Base-by-base conservation (phyloP, 1,284 basidiomycete genomes). In the Erythrobasidium hasegawianum region DNA sequence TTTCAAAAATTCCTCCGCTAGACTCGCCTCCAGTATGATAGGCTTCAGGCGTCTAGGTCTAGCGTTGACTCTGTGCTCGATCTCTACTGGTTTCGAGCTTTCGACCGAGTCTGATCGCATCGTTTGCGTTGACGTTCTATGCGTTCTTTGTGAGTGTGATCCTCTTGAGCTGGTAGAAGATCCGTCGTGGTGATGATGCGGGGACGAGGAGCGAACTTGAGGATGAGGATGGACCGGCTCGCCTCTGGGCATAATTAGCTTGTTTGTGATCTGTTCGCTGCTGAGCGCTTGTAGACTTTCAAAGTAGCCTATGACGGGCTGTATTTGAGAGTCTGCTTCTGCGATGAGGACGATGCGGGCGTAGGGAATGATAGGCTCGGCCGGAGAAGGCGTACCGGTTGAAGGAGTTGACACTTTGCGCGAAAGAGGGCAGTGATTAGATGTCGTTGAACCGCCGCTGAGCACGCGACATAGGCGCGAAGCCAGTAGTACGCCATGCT, bases 271-370 rank as follows among this genome's bases (percentile, higher is more conserved):
- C 43, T 47, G 43, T 47, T n/a, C 43, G n/a, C 43, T 24, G n/a
- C n/a, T 47, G 4, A n/a, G 14, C 8, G n/a, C 43, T 24, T 47
- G 43, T 14, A 18, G 14, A 24, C 22, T 24, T 14, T n/a, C 16
- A 8, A 47, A 24, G 8, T 24, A 47, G 43, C 16, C 43, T 5
- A 24, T 14, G n/a, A 24, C 43, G 16, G 16, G n/a, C n/a, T 47
- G 43, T 5, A 47, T 24, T 8, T 24, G 43, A n/a, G 7, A 5
- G n/a, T 16, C 22, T 24, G 43, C n/a, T 8, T 47, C 43, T 24
- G 43, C 43, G 22, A 47, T 47, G n/a, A 47, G n/a, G 8, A 47
- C 43, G 43, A 47, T 47, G 43, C 43, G 43, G 43, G 43, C 43
- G 43, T 47, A 24, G 43, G n/a, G 16, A 8, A 24, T 24, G 8